These are phyloP conservation scores for Russula emetica DNA, from an alignment of 768 basidiomycete genomes.

Conservation along the genomic window DNA sequence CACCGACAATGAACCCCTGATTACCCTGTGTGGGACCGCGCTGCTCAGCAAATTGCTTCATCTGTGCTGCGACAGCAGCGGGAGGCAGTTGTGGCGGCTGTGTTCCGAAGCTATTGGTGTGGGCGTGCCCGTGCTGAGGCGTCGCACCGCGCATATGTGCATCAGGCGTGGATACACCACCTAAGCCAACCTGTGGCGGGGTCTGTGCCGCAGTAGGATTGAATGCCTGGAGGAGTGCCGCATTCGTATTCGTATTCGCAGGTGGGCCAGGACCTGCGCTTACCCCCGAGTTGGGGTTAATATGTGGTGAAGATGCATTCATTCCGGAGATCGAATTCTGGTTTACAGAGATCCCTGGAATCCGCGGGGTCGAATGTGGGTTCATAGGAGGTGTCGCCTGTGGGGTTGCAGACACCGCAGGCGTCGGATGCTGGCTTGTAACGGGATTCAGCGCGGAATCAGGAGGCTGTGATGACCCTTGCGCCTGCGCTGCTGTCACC, in stretches of 20 bases:
- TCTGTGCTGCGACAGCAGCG: constrained; percentile 21
- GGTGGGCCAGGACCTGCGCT: not conserved
- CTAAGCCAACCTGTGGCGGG: constrained; percentile 8
- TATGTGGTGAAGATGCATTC: not conserved
- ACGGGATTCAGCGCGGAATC: not conserved
- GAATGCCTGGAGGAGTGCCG: constrained; percentile 9
- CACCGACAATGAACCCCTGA: not conserved
- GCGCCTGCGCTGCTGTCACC: constrained; percentile 11
- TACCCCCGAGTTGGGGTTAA: not conserved
- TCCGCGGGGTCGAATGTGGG: constrained; percentile 11
- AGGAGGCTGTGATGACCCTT: constrained; percentile 15
- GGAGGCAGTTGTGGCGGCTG: constrained; percentile 9
- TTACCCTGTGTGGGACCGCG: constrained; percentile 8
- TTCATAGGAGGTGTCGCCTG: constrained; percentile 10
- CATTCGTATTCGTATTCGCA: constrained; percentile 11
- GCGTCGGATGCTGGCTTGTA: constrained; percentile 12
- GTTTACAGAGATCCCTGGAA: constrained; percentile 5
- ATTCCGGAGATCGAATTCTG: constrained; percentile 5
- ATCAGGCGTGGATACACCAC: not conserved
- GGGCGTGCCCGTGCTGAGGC: constrained; percentile 7
- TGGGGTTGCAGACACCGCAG: constrained; percentile 10
- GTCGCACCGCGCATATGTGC: not conserved
- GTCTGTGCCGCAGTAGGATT: constrained; percentile 11
- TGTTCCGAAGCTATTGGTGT: constrained; percentile 3
- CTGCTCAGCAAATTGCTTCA: constrained; percentile 25